Percentiles rank a stretch among this genome's conserved stretches.
Conservation (phyloP, 1,139 yeast species). For the Blastobotrys petasosporus region DNA sequence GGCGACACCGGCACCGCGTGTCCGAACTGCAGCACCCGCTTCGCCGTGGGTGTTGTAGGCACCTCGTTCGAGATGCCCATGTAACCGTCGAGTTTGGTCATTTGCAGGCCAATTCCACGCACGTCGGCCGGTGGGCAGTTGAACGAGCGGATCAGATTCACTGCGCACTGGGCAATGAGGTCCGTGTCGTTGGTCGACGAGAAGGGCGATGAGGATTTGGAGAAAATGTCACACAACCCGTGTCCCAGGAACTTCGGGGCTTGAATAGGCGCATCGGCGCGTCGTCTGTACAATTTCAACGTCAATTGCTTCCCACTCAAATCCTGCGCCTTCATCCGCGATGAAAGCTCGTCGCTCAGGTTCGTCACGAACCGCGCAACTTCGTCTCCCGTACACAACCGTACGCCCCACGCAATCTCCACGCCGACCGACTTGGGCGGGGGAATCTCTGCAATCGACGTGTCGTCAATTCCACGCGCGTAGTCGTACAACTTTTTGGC, state of each 20-base stretch:
- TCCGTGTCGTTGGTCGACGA: conserved; percentile 63
- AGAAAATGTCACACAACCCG: conserved; percentile 66
- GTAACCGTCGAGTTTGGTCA: conserved; percentile 42
- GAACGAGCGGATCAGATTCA: conserved; percentile 50
- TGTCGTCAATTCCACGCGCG: conserved; percentile 60
- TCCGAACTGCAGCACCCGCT: background rate
- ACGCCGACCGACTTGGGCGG: conserved; percentile 74
- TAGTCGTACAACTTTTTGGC: conserved; percentile 58
- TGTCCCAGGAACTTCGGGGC: conserved; percentile 80
- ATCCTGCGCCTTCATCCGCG: conserved; percentile 43
- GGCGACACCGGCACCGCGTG: background rate
- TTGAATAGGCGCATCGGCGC: conserved; percentile 58
- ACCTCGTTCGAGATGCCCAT: conserved; percentile 3
- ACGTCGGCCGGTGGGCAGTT: conserved; percentile 61
- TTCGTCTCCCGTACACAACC: conserved; percentile 57
- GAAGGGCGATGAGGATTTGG: conserved; percentile 51
- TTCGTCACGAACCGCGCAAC: conserved; percentile 57
- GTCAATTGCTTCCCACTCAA: conserved; percentile 54
- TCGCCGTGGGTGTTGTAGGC: background rate
- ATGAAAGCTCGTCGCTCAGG: conserved; percentile 54
- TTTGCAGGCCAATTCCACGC: conserved; percentile 71
- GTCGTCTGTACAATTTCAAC: conserved; percentile 58
- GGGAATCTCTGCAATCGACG: conserved; percentile 43
- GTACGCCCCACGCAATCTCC: conserved; percentile 86
- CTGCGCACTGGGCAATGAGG: conserved; percentile 53